Conservation (phyloP, 805 yeast genomes). For the Priceomyces castillae region DNA sequence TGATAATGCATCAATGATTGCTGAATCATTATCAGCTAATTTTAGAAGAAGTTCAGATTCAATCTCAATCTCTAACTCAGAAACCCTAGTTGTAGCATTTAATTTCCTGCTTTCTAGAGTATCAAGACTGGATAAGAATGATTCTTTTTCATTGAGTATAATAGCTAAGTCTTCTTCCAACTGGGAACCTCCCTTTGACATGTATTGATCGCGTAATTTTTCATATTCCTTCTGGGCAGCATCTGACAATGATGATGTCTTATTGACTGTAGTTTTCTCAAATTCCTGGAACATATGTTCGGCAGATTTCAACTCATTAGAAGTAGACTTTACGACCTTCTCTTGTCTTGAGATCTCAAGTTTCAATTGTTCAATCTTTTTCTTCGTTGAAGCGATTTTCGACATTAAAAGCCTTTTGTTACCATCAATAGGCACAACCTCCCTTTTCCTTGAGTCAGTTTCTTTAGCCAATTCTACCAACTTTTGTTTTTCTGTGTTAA, state of each 20-base stretch:
- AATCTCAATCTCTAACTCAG: constrained; percentile 35
- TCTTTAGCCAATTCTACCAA: constrained; percentile 34
- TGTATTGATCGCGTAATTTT: constrained; percentile 51
- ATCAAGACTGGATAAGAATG: constrained; percentile 27
- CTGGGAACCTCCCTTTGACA: constrained; percentile 56
- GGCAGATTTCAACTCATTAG: constrained; percentile 48
- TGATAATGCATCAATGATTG: constrained; percentile 30
- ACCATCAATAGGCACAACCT: constrained; percentile 61
- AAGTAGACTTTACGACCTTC: constrained; percentile 37
- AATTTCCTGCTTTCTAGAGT: constrained; percentile 31
- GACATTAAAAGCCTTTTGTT: constrained; percentile 47
- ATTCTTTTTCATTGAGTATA: constrained; percentile 43
- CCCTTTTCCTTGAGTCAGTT: constrained; percentile 46
- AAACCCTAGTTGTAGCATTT: constrained; percentile 36
- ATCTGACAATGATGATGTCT: constrained; percentile 34
- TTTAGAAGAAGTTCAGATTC: constrained; percentile 37
- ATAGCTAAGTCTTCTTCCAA: constrained; percentile 49
- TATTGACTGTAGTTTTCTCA: constrained; percentile 15
- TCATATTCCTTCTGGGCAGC: constrained; percentile 60
- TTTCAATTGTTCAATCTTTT: constrained; percentile 48
- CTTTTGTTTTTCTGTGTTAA: constrained; percentile 38
- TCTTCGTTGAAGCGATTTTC: constrained; percentile 46
- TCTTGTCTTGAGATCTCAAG: constrained; percentile 55
- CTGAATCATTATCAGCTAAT: constrained; percentile 24
- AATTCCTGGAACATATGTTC: constrained; percentile 29